phyloP scores from a whole-genome alignment of 2,329 filamentous ascomycete species.

The Alternaria sp. region DNA sequence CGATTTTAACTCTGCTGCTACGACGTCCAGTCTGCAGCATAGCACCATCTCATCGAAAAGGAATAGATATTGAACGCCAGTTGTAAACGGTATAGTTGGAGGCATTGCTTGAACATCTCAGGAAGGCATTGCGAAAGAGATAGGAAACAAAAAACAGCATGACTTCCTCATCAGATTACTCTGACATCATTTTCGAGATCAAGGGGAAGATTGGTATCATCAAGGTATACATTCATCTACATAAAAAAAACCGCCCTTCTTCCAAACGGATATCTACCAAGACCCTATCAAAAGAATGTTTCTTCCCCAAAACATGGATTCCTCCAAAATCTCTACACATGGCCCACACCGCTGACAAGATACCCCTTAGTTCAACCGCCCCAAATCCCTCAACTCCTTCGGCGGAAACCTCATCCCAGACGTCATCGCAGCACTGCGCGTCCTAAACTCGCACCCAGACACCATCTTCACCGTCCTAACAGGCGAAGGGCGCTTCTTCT shows the following conservation, averaged over 20 bases:
- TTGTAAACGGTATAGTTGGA: background rate
- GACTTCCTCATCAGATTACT: constrained; percentile 41
- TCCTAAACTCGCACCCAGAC: constrained; percentile 58
- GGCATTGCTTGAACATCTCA: background rate
- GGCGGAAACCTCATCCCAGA: constrained; percentile 57
- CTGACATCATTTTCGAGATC: constrained; percentile 57
- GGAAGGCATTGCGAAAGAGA: background rate
- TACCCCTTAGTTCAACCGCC: constrained; percentile 56
- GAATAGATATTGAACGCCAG: background rate
- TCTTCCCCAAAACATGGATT: no score
- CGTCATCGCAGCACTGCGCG: constrained; percentile 55
- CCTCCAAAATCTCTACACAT: no score
- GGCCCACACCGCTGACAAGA: background rate
- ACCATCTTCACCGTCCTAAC: constrained; percentile 62
- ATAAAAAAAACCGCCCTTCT: no score
- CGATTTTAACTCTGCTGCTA: background rate
- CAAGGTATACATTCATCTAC: constrained; percentile 38
- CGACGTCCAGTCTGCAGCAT: background rate
- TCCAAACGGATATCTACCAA: no score
- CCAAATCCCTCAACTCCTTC: constrained; percentile 59
- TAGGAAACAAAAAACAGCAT: constrained; percentile 24
- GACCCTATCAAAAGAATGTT: no score
- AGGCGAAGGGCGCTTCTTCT: constrained; percentile 62
- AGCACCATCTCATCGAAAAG: background rate
- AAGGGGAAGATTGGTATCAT: constrained; percentile 58